phyloP scores from a whole-genome alignment of 768 basidiomycete species.

The Tubosaeta sp. region DNA sequence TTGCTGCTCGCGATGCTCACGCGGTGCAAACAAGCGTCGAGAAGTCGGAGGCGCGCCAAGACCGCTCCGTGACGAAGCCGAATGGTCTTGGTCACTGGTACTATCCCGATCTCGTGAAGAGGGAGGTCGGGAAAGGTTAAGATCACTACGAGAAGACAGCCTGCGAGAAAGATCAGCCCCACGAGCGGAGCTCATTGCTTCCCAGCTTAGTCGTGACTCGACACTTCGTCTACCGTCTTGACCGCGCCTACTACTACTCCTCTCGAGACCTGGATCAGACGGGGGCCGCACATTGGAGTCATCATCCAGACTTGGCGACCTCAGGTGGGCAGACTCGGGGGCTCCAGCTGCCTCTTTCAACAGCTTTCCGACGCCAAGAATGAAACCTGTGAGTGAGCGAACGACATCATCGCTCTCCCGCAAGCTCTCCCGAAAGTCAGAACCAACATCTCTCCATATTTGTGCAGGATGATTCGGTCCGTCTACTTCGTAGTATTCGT shows the following conservation, averaged over 20 bases:
- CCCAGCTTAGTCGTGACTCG: slow-evolving; percentile 46
- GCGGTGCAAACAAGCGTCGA: slow-evolving; percentile 54
- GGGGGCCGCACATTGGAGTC: slow-evolving; percentile 36
- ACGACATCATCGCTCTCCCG: slow-evolving; percentile 77
- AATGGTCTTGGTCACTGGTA: slow-evolving; percentile 25
- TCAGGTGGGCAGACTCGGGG: slow-evolving; percentile 35
- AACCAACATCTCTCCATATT: slow-evolving; percentile 65
- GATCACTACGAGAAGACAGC: slow-evolving; percentile 24
- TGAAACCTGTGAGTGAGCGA: slow-evolving; percentile 66
- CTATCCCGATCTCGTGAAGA: slow-evolving; percentile 26
- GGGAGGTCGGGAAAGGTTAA: slow-evolving; percentile 20
- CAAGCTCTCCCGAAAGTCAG: slow-evolving; percentile 68
- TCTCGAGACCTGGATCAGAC: slow-evolving; percentile 33
- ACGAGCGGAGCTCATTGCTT: slow-evolving; percentile 23
- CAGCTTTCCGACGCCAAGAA: slow-evolving; percentile 70
- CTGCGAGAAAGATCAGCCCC: slow-evolving; percentile 26
- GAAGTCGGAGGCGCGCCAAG: slow-evolving; percentile 31
- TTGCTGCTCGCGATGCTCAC: slow-evolving; percentile 50
- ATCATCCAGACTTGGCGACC: slow-evolving; percentile 55
- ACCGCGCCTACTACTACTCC: slow-evolving; percentile 43
- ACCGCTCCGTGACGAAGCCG: slow-evolving; percentile 20
- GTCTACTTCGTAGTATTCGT: slow-evolving; percentile 29
- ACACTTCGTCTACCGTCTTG: slow-evolving; percentile 55
- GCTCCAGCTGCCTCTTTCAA: slow-evolving; percentile 49
- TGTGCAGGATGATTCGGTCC: slow-evolving; percentile 41